Percentiles rank a stretch among this genome's conserved stretches.
Conservation (phyloP, 257 asterid species). For the Ligustrum vulgare region DNA sequence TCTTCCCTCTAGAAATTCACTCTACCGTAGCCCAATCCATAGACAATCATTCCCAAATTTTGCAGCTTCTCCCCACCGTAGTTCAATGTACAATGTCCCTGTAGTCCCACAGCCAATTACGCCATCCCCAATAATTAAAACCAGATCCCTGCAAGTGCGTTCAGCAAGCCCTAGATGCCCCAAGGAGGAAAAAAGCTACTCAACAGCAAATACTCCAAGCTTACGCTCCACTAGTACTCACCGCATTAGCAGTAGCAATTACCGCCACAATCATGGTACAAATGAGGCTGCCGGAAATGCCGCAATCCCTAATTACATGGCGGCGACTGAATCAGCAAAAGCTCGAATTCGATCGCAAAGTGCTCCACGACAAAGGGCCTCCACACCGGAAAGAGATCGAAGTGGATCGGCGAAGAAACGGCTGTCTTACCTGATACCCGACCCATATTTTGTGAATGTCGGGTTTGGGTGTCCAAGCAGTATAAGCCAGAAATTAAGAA, state of each 20-base stretch:
- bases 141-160: constrained; percentile 46
- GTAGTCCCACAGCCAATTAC: constrained; percentile 45
- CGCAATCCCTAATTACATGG: constrained; percentile 79
- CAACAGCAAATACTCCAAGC: constrained; percentile 83
- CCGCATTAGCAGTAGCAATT: constrained; percentile 33
- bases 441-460: constrained; percentile 44
- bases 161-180: constrained; percentile 54
- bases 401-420: constrained; percentile 59
- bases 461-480: constrained; percentile 41
- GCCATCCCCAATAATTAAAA: constrained; percentile 41
- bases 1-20: constrained; percentile 45
- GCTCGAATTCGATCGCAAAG: constrained; percentile 83
- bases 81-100: constrained; percentile 31
- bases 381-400: constrained; percentile 84
- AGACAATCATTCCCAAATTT: constrained; percentile 30
- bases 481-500: constrained; percentile 46
- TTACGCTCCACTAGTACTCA: constrained; percentile 43
- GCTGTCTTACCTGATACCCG: constrained; percentile 69
- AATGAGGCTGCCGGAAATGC: constrained; percentile 27
- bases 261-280: constrained; percentile 40
- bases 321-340: constrained; percentile 84
- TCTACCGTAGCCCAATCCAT: constrained; percentile 61
- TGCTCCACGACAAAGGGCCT: constrained; percentile 78
- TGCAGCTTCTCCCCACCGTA: constrained; percentile 46
- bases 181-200: constrained; percentile 60